Percentiles rank a stretch among this genome's conserved stretches.
These are phyloP conservation scores for Apiotrichum mycotoxinovorans DNA, from an alignment of 1,284 basidiomycete genomes.

Conservation along the genomic window DNA sequence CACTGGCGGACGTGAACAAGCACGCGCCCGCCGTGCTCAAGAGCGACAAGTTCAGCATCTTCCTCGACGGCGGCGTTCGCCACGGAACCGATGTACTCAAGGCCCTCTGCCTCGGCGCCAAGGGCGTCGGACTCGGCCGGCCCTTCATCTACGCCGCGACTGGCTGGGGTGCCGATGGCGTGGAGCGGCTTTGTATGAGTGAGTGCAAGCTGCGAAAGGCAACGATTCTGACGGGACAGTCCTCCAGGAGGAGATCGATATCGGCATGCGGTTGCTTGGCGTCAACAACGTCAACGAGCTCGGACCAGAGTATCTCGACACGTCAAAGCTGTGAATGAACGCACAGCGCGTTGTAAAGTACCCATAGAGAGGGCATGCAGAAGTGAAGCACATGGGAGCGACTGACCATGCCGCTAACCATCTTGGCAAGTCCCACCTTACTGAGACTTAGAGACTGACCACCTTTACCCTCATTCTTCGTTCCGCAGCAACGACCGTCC, in stretches of 20 bases:
- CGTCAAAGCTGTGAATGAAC: constrained; percentile 20
- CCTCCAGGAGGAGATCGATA: constrained; percentile 70
- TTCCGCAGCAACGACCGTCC: no score
- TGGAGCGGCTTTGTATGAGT: constrained; percentile 60
- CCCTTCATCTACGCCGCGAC: constrained; percentile 82
- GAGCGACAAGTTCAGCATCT: constrained; percentile 58
- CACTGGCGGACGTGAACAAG: constrained; percentile 65
- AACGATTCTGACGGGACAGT: constrained; percentile 50
- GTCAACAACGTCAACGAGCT: constrained; percentile 57
- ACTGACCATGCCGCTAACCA: no score
- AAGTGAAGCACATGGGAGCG: neutral
- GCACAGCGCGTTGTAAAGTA: no score
- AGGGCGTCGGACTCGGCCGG: constrained; percentile 78
- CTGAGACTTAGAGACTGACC: no score
- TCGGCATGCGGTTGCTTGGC: constrained; percentile 72
- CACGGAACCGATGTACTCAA: constrained; percentile 87
- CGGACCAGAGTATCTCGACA: constrained; percentile 36
- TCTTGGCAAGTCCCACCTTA: no score
- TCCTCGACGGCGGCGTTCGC: constrained; percentile 78
- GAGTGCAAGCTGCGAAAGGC: constrained; percentile 12
- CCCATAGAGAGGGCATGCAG: neutral
- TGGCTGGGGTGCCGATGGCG: constrained; percentile 77
- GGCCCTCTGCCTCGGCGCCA: constrained; percentile 81
- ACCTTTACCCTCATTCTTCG: no score
- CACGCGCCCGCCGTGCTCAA: constrained; percentile 70